Evolutionary conservation across 495 filamentous ascomycete species (phyloP), one percentile per base, ranked within the genome.

Genomic region (Talaromyces liani): DNA sequence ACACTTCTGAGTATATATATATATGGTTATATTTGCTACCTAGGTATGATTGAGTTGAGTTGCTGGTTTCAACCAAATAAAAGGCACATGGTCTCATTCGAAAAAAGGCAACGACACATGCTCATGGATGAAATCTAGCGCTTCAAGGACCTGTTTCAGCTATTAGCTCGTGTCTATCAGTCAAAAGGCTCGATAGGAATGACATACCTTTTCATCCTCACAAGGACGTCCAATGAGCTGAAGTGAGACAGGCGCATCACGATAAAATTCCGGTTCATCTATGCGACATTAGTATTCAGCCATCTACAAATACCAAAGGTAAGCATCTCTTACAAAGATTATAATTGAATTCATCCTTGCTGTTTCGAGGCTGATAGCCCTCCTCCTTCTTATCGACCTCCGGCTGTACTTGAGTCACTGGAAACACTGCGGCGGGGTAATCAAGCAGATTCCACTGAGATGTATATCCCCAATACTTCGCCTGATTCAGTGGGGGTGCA

Each of bases 361-460:
- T 58, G 16, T 58, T 58, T 4, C 56, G 27, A 12, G 56, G 56
- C 31, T 58, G 2, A 16, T 58, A 58, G 16, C 20, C 56, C 16
- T 33, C 18, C 31, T 58, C 56, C 8, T 20, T 36, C 27, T 20
- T 36, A 36, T 58, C 56, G 10, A 58, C 16, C 6, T 58, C 56
- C 29, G 56, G 56, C n/a, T 22, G 56, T 45, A 80, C 75, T 54
- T 71, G 73, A 2, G 74, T 73, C 7, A 76, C 73, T 0, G 82
- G 82, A 68, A 86, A 84, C 0, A 84, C 73, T 14, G 82, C 61
- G 12, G 73, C 82, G 10, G 84, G 85, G 65, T 87, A 88, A 67
- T 88, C 85, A 0, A 88, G 71, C 36, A 88, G 61, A 67, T 90
- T 89, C 85, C 86, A 90, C 63, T 84, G 79, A 2, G 74, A 67